Percentiles rank a stretch among this genome's conserved stretches.
Evolutionary conservation across 345 rosid species (phyloP).

Genomic region (Syzygium aromaticum): DNA sequence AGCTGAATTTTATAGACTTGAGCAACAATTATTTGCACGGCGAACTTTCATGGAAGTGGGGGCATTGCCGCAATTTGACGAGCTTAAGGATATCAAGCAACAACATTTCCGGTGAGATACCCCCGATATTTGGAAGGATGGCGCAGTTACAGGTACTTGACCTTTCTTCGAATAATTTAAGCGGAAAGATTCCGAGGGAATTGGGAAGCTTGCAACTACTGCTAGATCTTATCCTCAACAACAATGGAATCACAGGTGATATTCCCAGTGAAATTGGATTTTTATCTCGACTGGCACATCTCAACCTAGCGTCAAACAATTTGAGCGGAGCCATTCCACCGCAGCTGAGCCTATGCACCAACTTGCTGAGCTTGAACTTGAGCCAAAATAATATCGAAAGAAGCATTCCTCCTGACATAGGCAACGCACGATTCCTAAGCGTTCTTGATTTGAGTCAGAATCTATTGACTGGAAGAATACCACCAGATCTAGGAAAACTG

Average conservation of each 20-base stretch:
- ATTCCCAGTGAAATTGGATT: conserved; percentile 9
- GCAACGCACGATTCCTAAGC: neutral
- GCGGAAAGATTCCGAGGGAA: neutral
- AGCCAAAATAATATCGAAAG: neutral
- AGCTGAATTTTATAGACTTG: neutral
- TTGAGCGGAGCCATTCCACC: neutral
- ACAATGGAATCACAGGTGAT: neutral
- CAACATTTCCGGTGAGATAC: neutral
- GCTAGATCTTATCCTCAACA: neutral
- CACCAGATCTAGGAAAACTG: conserved; percentile 2
- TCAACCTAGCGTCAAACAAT: neutral
- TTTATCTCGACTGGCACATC: neutral
- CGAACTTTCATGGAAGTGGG: neutral
- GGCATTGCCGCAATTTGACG: neutral
- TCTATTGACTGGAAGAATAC: conserved; percentile 2
- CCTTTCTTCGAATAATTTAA: neutral
- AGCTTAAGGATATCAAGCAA: neutral
- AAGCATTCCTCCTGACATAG: neutral
- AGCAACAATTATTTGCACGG: neutral
- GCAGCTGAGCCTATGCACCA: neutral
- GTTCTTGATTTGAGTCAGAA: conserved; percentile 16
- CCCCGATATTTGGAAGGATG: neutral
- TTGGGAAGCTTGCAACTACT: neutral
- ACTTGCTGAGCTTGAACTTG: conserved; percentile 10
- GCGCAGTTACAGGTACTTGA: neutral